Percentiles rank a stretch among this genome's conserved stretches.
Conservation (phyloP, 2,329 filamentous ascomycete species). For the Amauroascus niger region DNA sequence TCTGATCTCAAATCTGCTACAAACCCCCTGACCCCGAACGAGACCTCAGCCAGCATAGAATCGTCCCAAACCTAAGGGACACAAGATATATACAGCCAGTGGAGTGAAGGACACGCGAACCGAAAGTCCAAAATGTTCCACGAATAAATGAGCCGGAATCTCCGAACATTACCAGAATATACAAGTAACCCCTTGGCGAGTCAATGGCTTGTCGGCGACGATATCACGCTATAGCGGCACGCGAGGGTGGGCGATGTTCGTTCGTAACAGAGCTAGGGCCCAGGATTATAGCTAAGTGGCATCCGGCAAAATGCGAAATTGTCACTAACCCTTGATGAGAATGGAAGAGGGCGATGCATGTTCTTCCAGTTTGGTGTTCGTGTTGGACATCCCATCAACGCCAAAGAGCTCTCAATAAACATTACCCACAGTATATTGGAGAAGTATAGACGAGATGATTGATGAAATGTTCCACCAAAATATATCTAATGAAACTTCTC, state of each 20-base stretch:
- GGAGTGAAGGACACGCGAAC: background rate
- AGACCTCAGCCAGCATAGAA: background rate
- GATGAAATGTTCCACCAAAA: background rate
- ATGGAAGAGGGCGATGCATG: background rate
- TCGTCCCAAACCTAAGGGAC: background rate
- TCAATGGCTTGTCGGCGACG: too few relatives aligned
- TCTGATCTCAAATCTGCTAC: background rate
- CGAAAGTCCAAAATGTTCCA: background rate
- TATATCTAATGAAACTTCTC: background rate
- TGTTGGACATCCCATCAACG: background rate
- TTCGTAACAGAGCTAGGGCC: background rate
- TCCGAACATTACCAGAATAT: background rate
- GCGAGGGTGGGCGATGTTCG: background rate
- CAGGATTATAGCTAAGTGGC: background rate
- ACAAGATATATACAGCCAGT: constrained; percentile 5
- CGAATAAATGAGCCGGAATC: background rate
- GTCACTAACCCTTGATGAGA: background rate
- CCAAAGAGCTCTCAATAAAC: background rate
- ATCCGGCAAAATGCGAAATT: background rate
- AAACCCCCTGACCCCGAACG: background rate
- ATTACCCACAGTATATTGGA: background rate
- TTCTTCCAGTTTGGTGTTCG: background rate
- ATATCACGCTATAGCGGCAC: background rate
- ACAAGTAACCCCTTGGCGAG: background rate
- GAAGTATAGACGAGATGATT: background rate